Conservation (phyloP, 306 rosid species). For the Cucurbita argyrosperma region DNA sequence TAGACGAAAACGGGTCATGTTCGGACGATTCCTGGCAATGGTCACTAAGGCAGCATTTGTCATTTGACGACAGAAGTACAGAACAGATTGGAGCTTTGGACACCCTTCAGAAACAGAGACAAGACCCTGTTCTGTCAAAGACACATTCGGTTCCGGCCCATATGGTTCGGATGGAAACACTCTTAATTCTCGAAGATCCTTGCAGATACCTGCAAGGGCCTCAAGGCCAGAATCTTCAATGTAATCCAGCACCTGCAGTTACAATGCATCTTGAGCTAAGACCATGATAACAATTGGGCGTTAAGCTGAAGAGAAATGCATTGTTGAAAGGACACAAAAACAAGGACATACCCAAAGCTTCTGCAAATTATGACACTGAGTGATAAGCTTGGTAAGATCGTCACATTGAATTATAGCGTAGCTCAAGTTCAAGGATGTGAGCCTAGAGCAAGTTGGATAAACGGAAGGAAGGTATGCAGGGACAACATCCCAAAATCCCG, state of each 20-base stretch:
- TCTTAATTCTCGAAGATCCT: slow-evolving; percentile 77
- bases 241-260: slow-evolving; percentile 73
- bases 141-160: slow-evolving; percentile 56
- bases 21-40: slow-evolving; percentile 74
- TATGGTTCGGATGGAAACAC: slow-evolving; percentile 86
- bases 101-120: slow-evolving; percentile 88
- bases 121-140: slow-evolving; percentile 80
- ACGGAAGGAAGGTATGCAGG: slow-evolving; percentile 61
- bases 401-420: slow-evolving; percentile 54
- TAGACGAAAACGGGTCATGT: slow-evolving; percentile 74
- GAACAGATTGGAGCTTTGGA: slow-evolving; percentile 82
- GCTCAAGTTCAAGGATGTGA: slow-evolving; percentile 69
- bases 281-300: not conserved
- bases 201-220: slow-evolving; percentile 61
- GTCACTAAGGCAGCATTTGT: slow-evolving; percentile 61
- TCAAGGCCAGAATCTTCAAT: slow-evolving; percentile 86
- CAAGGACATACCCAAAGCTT: slow-evolving; percentile 56
- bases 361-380: slow-evolving; percentile 67
- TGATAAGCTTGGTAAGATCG: slow-evolving; percentile 57
- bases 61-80: slow-evolving; percentile 93
- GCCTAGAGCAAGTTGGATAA: slow-evolving; percentile 48
- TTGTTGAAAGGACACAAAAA: not conserved
- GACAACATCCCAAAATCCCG: slow-evolving; percentile 86
- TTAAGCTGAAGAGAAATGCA: not conserved
- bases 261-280: not conserved